Evolutionary conservation across 164 flowering plant genomes (phyloP).

Genomic region (Dillenia suffruticosa): DNA sequence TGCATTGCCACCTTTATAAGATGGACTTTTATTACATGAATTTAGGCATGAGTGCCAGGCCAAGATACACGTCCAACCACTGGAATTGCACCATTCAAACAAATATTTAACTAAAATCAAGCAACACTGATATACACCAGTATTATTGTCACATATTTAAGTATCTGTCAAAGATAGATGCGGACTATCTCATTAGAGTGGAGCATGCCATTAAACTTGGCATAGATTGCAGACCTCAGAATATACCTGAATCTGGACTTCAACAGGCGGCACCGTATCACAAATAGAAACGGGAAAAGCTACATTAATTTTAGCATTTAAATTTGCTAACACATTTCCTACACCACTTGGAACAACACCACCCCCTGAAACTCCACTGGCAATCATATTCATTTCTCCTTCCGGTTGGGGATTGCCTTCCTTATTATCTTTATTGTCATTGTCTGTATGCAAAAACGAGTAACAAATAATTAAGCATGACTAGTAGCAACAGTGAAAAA

Average conservation of each 20-base stretch:
- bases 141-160: not conserved
- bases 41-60: too few relatives aligned
- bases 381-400: slow-evolving; percentile 19
- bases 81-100: too few relatives aligned
- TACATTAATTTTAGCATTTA: slow-evolving; percentile 28
- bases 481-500: not conserved
- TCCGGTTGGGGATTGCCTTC: slow-evolving; percentile 10
- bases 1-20: too few relatives aligned
- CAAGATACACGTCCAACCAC: too few relatives aligned
- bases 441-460: slow-evolving; percentile 22
- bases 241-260: slow-evolving; percentile 62
- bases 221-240: not conserved
- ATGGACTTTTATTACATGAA: too few relatives aligned
- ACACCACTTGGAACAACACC: slow-evolving; percentile 12
- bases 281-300: slow-evolving; percentile 23
- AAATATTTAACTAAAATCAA: not conserved
- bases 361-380: slow-evolving; percentile 14
- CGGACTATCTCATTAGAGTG: not conserved
- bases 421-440: slow-evolving; percentile 30
- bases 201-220: not conserved
- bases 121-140: not conserved
- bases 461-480: not conserved
- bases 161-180: not conserved
- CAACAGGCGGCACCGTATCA: slow-evolving; percentile 41
- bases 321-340: slow-evolving; percentile 26